A percentile compares a stretch with the other conserved stretches of the same genome.
phyloP scores from a whole-genome alignment of 106 monocot genomes.

The Acorus gramineus region DNA sequence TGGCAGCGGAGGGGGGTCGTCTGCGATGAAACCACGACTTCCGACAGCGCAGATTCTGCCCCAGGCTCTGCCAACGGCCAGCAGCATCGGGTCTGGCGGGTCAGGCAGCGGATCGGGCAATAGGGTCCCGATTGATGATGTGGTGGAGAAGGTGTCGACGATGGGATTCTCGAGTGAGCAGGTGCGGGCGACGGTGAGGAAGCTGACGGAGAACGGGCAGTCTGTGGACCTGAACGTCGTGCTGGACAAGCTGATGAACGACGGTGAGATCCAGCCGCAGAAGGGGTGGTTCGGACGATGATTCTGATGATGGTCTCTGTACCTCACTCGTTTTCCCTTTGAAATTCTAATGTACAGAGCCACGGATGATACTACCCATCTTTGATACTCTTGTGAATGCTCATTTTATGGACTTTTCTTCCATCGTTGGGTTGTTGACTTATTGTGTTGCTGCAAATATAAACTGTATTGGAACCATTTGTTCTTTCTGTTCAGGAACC shows the following conservation, averaged over 20 bases:
- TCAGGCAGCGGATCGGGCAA: conserved; percentile 21
- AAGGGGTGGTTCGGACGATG: conserved; percentile 47
- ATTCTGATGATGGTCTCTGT: background rate
- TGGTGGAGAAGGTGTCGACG: conserved; percentile 50
- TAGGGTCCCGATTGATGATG: conserved; percentile 45
- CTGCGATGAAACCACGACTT: conserved; percentile 28
- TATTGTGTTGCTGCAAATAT: too few species aligned
- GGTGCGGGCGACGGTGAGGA: conserved; percentile 50
- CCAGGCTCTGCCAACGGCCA: conserved; percentile 24
- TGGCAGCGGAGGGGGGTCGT: background rate
- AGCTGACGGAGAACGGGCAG: conserved; percentile 63
- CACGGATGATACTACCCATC: too few species aligned
- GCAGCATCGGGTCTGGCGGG: too few species aligned
- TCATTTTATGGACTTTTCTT: too few species aligned
- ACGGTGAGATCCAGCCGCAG: conserved; percentile 29
- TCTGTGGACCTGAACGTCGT: conserved; percentile 60
- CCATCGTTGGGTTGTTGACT: too few species aligned
- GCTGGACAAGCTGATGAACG: conserved; percentile 75
- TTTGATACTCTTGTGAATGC: too few species aligned
- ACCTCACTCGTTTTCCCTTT: too few species aligned
- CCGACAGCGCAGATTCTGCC: background rate
- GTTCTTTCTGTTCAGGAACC: too few species aligned
- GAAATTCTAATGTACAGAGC: too few species aligned
- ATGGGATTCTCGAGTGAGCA: conserved; percentile 70
- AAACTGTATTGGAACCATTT: too few species aligned